These are phyloP conservation scores for Moniliella sp. DNA, from an alignment of 1,284 basidiomycete species.

Conservation along the genomic window DNA sequence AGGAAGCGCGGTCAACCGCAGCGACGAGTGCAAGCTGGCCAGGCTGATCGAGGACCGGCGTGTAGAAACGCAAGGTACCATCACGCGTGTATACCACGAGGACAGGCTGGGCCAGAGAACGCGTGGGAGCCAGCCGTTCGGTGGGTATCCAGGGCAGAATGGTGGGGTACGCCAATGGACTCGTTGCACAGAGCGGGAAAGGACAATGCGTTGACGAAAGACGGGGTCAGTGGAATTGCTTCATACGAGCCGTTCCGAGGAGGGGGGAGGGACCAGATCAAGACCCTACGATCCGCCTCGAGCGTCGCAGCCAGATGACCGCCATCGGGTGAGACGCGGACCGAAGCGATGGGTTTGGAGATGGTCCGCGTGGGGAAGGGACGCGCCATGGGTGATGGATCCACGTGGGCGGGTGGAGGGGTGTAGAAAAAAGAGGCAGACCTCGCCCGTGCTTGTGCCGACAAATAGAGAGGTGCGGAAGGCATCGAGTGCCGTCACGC, in stretches of 20 bases:
- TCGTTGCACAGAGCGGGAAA: background rate
- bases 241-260: background rate
- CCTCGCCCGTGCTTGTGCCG: no score
- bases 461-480: no score
- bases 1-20: slow-evolving; percentile 4
- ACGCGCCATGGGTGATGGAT: no score
- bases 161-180: background rate
- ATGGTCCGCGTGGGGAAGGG: no score
- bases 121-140: background rate
- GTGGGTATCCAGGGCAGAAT: background rate
- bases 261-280: background rate
- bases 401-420: no score
- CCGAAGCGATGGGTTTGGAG: background rate
- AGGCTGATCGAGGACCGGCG: slow-evolving; percentile 18
- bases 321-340: background rate
- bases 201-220: background rate
- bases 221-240: background rate
- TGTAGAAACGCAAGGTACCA: slow-evolving; percentile 13
- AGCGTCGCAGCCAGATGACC: background rate
- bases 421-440: no score
- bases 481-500: no score
- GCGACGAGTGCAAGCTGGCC: slow-evolving; percentile 12
- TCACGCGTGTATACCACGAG: slow-evolving; percentile 10
- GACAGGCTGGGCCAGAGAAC: slow-evolving; percentile 7
- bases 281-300: background rate